Base-by-base conservation (phyloP, 139 green algal genomes). In the Ettlia oleoabundans region DNA sequence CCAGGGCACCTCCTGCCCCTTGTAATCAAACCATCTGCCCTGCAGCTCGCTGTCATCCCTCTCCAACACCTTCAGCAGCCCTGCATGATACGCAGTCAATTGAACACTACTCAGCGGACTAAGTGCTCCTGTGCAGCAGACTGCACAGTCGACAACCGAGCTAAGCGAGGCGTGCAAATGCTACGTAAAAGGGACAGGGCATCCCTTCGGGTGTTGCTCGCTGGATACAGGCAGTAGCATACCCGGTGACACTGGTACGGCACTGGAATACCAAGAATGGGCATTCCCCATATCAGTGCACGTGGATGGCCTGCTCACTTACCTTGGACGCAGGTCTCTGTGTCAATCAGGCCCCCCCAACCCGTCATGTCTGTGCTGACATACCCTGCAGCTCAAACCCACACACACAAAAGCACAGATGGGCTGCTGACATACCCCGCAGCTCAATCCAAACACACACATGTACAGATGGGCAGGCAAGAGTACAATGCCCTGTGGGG, bases 1-100 rank as follows among this genome's bases (percentile, higher is more conserved):
- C 93, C 93, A 97, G n/a, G 92, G 92, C 47, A 97, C 93, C 61
- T 91, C 91, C 58, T 93, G 67, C 3, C 89, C 87, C 8, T 88
- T 87, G 69, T 88, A 96, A 24, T 91, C 90, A 67, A 90, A 92
- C 88, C 92, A 97, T 4, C 78, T 66, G 1, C 89, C 89, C 32
- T 93, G 93, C 24, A 95, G 62, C 28, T 78, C 58, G 58, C 82
- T 38, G 51, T 81, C 61, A 38, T 78, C 81, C n/a, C n/a, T n/a
- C 58, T 93, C 90, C 70, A 92, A 42, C 30, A 89, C 82, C 1
- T n/a, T 40, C 19, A 92, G 72, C 74, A 92, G 40, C 21, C 89
- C 89, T 35, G 68, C 68, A 9, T 74, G 32, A n/a, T 22, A 65
- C 15, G 15, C 47, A 58, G 13, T 24, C 47, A 58, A 10, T 24